Percentiles rank a stretch among this genome's conserved stretches.
These are phyloP conservation scores for Suhomyces atakaporum DNA, from an alignment of 1,139 yeast species.

Conservation along the genomic window DNA sequence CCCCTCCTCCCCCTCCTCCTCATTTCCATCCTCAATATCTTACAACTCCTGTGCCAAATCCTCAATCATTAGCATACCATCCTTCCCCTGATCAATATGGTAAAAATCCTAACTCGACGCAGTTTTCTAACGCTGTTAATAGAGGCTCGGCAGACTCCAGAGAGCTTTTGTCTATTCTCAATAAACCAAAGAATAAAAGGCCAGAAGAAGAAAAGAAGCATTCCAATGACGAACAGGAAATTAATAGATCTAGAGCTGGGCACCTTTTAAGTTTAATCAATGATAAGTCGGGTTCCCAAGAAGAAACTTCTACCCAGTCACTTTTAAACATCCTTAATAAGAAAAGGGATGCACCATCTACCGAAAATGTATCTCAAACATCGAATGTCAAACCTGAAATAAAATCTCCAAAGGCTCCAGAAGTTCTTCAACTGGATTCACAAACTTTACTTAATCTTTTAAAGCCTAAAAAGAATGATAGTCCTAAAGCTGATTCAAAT, in stretches of 20 bases:
- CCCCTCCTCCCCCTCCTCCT: conserved; percentile 11
- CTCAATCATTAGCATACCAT: conserved; percentile 6
- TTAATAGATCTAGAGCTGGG: conserved; percentile 40
- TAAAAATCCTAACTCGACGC: conserved; percentile 41
- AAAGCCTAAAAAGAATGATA: conserved; percentile 7
- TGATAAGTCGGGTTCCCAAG: conserved; percentile 15
- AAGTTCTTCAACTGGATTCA: conserved; percentile 6
- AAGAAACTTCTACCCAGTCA: conserved; percentile 9
- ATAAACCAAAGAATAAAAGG: conserved; percentile 25
- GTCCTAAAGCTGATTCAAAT: background rate
- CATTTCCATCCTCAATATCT: conserved; percentile 24
- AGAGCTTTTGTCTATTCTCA: conserved; percentile 55
- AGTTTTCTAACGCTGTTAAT: conserved; percentile 42
- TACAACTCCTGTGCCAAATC: conserved; percentile 40
- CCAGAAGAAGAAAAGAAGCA: conserved; percentile 4
- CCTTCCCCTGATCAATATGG: conserved; percentile 8
- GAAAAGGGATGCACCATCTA: conserved; percentile 11
- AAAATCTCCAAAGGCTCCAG: conserved; percentile 1
- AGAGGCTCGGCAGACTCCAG: conserved; percentile 46
- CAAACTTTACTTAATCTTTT: conserved; percentile 7
- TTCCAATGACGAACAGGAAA: conserved; percentile 22
- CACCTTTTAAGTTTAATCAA: conserved; percentile 41
- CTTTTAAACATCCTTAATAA: conserved; percentile 13
- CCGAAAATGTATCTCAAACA: conserved; percentile 13
- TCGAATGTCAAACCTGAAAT: too few species aligned